These are phyloP conservation scores for Lactifluus rugatus DNA, from an alignment of 768 basidiomycete genomes.

Conservation along the genomic window DNA sequence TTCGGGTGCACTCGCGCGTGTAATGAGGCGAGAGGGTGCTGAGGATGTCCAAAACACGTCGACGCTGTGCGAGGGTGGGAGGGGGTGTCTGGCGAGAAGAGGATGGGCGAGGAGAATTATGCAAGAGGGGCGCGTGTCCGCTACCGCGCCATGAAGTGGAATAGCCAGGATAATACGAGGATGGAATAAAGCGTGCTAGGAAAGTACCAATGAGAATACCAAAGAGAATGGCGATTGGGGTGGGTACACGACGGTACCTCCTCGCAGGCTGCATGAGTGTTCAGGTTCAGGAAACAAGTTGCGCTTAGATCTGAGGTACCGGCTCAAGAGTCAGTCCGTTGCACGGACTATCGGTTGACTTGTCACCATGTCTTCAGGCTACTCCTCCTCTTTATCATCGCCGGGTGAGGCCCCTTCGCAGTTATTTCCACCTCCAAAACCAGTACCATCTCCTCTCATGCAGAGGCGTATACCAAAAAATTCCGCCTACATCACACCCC, in stretches of 20 bases:
- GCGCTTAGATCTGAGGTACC: too few species aligned
- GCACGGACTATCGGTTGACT: too few species aligned
- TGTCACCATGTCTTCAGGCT: neutral
- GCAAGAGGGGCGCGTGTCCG: conserved; percentile 41
- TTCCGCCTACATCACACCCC: conserved; percentile 48
- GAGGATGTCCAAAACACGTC: conserved; percentile 77
- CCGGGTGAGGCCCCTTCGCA: conserved; percentile 7
- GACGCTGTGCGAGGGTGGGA: conserved; percentile 77
- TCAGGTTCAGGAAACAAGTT: conserved; percentile 6
- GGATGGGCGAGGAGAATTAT: conserved; percentile 37
- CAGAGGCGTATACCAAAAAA: conserved; percentile 49
- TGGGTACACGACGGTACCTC: conserved; percentile 30
- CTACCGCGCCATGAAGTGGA: conserved; percentile 41
- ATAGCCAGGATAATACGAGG: conserved; percentile 20
- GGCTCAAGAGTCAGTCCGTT: too few species aligned
- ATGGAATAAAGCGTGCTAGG: conserved; percentile 26
- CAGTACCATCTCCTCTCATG: conserved; percentile 30
- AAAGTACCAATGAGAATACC: conserved; percentile 55
- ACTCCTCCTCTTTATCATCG: conserved; percentile 3
- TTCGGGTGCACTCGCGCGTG: conserved; percentile 84
- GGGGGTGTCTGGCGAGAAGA: conserved; percentile 50
- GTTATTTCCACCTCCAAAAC: conserved; percentile 5
- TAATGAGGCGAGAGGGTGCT: conserved; percentile 84
- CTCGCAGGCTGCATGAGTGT: conserved; percentile 6
- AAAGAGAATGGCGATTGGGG: conserved; percentile 45